Conservation (phyloP, 306 rosid genomes). For the Corylus americana region DNA sequence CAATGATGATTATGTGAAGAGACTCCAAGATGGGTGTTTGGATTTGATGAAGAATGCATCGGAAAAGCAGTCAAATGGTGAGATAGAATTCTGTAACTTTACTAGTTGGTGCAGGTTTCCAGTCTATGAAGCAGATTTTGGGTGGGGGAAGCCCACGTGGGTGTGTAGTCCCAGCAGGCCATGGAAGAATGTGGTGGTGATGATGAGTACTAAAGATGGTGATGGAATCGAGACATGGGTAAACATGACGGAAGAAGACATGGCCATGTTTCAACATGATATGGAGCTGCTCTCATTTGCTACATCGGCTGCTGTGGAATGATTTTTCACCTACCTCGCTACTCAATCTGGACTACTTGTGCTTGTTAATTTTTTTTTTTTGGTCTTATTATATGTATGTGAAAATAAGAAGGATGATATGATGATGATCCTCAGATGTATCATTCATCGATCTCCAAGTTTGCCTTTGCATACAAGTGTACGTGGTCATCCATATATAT, state of each 20-base stretch:
- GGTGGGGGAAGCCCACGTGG: constrained; percentile 6
- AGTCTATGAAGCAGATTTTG: not conserved
- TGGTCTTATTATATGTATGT: too few species aligned
- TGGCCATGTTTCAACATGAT: not conserved
- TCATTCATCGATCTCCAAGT: too few species aligned
- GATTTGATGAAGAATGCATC: not conserved
- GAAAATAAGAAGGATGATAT: too few species aligned
- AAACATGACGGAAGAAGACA: not conserved
- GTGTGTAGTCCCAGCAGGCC: not conserved
- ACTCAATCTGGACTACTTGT: too few species aligned
- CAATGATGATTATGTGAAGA: not conserved
- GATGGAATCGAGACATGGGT: constrained; percentile 1
- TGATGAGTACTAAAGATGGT: not conserved
- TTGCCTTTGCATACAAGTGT: too few species aligned
- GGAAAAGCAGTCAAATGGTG: not conserved
- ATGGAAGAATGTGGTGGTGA: not conserved
- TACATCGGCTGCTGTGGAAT: not conserved
- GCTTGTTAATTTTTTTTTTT: too few species aligned
- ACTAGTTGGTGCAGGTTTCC: constrained; percentile 15
- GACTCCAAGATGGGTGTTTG: not conserved
- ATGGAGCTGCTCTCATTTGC: not conserved
- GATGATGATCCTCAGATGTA: too few species aligned
- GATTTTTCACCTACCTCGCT: not conserved
- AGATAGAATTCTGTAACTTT: not conserved
- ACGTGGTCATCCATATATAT: too few species aligned